Evolutionary conservation across 2,329 filamentous ascomycete genomes (phyloP).

Genomic region (Neonectria sp.): DNA sequence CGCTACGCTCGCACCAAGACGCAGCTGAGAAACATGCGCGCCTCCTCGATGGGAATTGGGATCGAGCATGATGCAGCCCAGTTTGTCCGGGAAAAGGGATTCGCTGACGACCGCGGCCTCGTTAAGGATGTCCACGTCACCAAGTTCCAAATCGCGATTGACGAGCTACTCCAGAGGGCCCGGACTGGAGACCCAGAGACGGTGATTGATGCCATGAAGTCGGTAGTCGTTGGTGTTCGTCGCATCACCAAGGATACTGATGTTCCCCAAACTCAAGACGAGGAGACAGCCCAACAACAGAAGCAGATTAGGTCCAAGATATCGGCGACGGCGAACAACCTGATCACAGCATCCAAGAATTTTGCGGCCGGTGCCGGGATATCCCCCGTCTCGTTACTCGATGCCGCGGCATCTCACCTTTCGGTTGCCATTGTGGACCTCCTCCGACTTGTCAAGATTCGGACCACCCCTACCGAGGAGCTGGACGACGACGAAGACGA

Average conservation of each 20-base stretch:
- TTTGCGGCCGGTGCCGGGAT: conserved; percentile 87
- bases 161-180: conserved; percentile 87
- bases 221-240: conserved; percentile 85
- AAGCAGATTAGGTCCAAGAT: conserved; percentile 84
- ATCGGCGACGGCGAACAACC: conserved; percentile 93
- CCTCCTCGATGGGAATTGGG: conserved; percentile 82
- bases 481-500: conserved; percentile 86
- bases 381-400: conserved; percentile 92
- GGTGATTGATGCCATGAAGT: conserved; percentile 89
- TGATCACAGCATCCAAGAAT: conserved; percentile 96
- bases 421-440: conserved; percentile 90
- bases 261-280: conserved; percentile 67
- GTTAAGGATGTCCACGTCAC: conserved; percentile 95
- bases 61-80: conserved; percentile 79
- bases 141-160: conserved; percentile 94
- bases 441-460: conserved; percentile 86
- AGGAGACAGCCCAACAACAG: conserved; percentile 70
- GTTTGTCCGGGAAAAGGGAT: conserved; percentile 75
- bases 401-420: conserved; percentile 93
- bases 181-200: conserved; percentile 80
- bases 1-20: conserved; percentile 92
- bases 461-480: conserved; percentile 80
- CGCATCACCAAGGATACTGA: conserved; percentile 88
- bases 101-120: conserved; percentile 80
- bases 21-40: conserved; percentile 85